A percentile compares a stretch with the other conserved stretches of the same genome.
Evolutionary conservation across 495 filamentous ascomycete species (phyloP).

Genomic region (Podospora fimiseda): DNA sequence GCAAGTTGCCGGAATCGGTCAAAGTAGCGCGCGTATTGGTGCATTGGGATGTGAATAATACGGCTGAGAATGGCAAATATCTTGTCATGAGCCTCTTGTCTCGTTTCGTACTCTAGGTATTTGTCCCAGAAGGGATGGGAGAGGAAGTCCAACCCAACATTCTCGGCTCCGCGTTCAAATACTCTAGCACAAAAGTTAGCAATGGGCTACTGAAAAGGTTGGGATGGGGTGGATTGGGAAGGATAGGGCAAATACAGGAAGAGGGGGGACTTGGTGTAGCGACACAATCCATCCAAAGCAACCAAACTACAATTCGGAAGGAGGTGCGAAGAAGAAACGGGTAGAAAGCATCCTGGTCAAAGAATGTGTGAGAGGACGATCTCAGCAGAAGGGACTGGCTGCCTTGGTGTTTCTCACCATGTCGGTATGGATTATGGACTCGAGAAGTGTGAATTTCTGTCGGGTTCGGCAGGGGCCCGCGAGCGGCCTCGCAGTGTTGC

Average conservation of each 20-base stretch:
- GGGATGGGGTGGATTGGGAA: slow-evolving; percentile 38
- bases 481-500: slow-evolving; percentile 25
- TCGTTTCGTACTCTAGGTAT: slow-evolving; percentile 93
- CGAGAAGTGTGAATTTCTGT: slow-evolving; percentile 9
- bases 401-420: slow-evolving; percentile 50
- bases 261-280: slow-evolving; percentile 46
- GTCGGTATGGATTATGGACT: slow-evolving; percentile 29
- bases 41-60: slow-evolving; percentile 89
- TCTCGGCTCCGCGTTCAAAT: slow-evolving; percentile 82
- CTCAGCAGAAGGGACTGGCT: slow-evolving; percentile 40
- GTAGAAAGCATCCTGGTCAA: slow-evolving; percentile 47
- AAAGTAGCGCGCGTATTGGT: slow-evolving; percentile 94
- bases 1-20: slow-evolving; percentile 81
- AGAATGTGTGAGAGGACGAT: slow-evolving; percentile 53
- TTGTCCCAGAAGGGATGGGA: slow-evolving; percentile 98
- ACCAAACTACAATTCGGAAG: slow-evolving; percentile 39
- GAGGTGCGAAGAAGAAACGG: slow-evolving; percentile 35
- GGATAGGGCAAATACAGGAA: slow-evolving; percentile 51
- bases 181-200: slow-evolving; percentile 64
- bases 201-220: slow-evolving; percentile 26
- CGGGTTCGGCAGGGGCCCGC: slow-evolving; percentile 23
- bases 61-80: slow-evolving; percentile 82
- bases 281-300: slow-evolving; percentile 44
- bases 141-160: slow-evolving; percentile 87
- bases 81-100: slow-evolving; percentile 75